phyloP scores from a whole-genome alignment of 2,329 filamentous ascomycete species.

The Coleophoma cylindrospora region DNA sequence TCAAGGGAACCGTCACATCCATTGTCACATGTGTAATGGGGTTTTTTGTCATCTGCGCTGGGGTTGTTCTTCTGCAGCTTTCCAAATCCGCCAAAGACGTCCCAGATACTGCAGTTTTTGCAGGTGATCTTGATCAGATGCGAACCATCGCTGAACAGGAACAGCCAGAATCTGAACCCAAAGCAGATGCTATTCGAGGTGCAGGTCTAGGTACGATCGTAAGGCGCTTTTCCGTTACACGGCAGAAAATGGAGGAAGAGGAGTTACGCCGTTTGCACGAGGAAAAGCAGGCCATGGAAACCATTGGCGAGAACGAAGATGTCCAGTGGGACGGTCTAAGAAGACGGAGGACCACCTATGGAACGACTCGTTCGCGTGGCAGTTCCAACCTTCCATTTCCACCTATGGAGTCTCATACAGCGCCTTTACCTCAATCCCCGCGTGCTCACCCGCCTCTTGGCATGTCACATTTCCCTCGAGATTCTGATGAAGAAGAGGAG shows the following conservation, averaged over 20 bases:
- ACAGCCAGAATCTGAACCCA: conserved; percentile 93
- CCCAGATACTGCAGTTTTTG: conserved; percentile 86
- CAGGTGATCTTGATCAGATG: conserved; percentile 89
- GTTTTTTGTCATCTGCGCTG: conserved; percentile 89
- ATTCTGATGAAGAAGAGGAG: conserved; percentile 53
- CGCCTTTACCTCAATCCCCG: conserved; percentile 12
- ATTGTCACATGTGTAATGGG: conserved; percentile 91
- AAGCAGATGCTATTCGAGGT: conserved; percentile 92
- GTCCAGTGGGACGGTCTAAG: conserved; percentile 88
- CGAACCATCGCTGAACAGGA: conserved; percentile 93
- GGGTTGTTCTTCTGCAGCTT: conserved; percentile 88
- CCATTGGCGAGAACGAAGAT: conserved; percentile 72
- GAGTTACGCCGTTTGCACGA: conserved; percentile 76
- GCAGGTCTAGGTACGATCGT: conserved; percentile 70
- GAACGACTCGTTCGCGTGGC: conserved; percentile 22
- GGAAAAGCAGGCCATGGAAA: conserved; percentile 68
- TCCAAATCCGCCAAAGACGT: conserved; percentile 98
- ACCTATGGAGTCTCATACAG: conserved; percentile 19
- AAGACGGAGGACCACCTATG: conserved; percentile 56
- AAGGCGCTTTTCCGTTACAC: conserved; percentile 69
- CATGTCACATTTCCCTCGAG: conserved; percentile 77
- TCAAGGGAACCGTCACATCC: conserved; percentile 76
- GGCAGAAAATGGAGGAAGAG: conserved; percentile 73
- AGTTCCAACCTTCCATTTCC: conserved; percentile 24
- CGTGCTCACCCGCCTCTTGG: conserved; percentile 69